phyloP scores from a whole-genome alignment of 345 rosid genomes.

The Barbarea vulgaris region DNA sequence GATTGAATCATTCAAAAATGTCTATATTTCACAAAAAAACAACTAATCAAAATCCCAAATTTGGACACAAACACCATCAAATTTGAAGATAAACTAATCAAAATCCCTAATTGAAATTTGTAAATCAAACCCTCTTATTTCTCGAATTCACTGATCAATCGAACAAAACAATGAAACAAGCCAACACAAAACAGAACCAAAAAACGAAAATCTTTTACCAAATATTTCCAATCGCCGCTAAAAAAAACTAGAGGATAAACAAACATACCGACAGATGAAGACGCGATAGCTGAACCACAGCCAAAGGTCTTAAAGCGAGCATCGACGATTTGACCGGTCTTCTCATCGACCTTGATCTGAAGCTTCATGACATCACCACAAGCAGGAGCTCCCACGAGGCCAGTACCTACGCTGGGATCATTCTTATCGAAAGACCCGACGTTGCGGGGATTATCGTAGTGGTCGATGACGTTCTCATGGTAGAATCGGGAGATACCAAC shows the following conservation, averaged over 20 bases:
- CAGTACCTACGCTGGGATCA: conserved; percentile 85
- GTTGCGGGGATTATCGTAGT: conserved; percentile 92
- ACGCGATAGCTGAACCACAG: conserved; percentile 97
- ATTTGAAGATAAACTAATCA: neutral
- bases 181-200: neutral
- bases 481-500: conserved; percentile 52
- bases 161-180: neutral
- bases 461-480: conserved; percentile 96
- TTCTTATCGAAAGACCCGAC: conserved; percentile 95
- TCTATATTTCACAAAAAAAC: neutral
- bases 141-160: neutral
- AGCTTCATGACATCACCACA: conserved; percentile 99
- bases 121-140: neutral
- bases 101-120: neutral
- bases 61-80: neutral
- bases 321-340: conserved; percentile 78
- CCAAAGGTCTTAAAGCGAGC: conserved; percentile 99
- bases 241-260: neutral
- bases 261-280: conserved; percentile 88
- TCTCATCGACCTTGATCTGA: conserved; percentile 89
- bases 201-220: neutral
- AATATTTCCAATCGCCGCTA: neutral
- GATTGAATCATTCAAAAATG: neutral
- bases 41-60: too few relatives aligned
- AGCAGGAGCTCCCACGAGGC: conserved; percentile 97